These are phyloP conservation scores for Lipomyces sp. DNA, from an alignment of 805 yeast species.

Conservation along the genomic window DNA sequence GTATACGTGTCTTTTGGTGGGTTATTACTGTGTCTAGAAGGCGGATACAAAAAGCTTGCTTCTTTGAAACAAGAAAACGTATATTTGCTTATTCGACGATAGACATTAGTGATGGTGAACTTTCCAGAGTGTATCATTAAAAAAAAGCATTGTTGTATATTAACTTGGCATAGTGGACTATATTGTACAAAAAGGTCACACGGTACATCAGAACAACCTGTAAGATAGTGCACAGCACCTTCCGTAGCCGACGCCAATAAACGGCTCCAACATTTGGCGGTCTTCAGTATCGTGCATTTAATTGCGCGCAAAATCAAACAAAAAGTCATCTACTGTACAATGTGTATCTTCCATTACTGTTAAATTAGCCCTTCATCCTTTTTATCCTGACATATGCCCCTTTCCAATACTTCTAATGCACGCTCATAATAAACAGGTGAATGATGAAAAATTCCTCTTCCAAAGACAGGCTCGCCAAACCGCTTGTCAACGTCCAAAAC, in stretches of 20 bases:
- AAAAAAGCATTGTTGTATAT: conserved; percentile 16
- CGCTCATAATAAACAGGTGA: conserved; percentile 46
- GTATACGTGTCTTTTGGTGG: conserved; percentile 98
- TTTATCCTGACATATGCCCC: conserved; percentile 39
- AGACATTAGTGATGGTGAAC: conserved; percentile 23
- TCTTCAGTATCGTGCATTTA: neutral
- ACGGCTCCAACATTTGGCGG: neutral
- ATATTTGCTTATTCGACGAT: conserved; percentile 84
- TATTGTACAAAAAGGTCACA: neutral
- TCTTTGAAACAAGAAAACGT: conserved; percentile 92
- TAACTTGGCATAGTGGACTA: conserved; percentile 4
- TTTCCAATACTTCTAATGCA: conserved; percentile 42
- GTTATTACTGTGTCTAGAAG: conserved; percentile 88
- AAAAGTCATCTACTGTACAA: neutral
- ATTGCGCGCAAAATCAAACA: neutral
- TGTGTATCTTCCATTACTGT: neutral
- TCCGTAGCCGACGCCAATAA: neutral
- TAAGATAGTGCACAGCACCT: neutral
- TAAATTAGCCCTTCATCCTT: conserved; percentile 8
- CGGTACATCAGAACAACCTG: neutral
- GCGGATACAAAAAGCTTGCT: conserved; percentile 87
- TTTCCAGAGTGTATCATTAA: neutral
- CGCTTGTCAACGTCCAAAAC: conserved; percentile 44
- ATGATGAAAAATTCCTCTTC: conserved; percentile 45
- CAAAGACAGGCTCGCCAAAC: conserved; percentile 45